Conservation (phyloP, 108 stramenopile genomes). For the Craspedostauros australis region DNA sequence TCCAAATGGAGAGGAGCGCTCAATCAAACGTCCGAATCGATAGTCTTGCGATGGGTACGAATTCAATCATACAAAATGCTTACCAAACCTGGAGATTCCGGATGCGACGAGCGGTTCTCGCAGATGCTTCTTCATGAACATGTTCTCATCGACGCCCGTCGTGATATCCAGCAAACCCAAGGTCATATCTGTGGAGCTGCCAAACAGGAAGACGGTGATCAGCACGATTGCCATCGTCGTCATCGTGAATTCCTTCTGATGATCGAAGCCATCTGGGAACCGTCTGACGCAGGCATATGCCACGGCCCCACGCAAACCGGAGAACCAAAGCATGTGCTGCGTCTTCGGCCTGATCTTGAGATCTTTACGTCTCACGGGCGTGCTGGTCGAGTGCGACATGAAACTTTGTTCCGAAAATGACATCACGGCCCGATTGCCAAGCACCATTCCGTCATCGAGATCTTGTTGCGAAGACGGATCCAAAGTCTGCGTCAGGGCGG, state of each 20-base stretch:
- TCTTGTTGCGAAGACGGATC: too few species aligned
- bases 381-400: constrained; percentile 17
- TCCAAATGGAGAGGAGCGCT: too few species aligned
- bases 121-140: constrained; percentile 33
- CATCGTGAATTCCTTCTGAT: constrained; percentile 37
- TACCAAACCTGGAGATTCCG: constrained; percentile 18
- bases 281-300: constrained; percentile 70
- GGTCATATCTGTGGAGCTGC: constrained; percentile 48
- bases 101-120: constrained; percentile 30
- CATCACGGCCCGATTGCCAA: neutral
- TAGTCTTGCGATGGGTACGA: neutral
- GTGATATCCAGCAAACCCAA: constrained; percentile 40
- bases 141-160: constrained; percentile 56
- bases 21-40: neutral
- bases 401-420: constrained; percentile 12
- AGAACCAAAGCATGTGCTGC: constrained; percentile 73
- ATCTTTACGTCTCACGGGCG: constrained; percentile 28
- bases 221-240: constrained; percentile 65
- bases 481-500: too few species aligned
- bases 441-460: neutral
- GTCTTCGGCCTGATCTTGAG: constrained; percentile 45
- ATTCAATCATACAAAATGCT: constrained; percentile 7
- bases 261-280: constrained; percentile 48
- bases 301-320: constrained; percentile 76
- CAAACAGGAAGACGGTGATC: constrained; percentile 52